These are phyloP conservation scores for Solanum ossicruentum DNA, from an alignment of 257 asterid species.

Conservation along the genomic window DNA sequence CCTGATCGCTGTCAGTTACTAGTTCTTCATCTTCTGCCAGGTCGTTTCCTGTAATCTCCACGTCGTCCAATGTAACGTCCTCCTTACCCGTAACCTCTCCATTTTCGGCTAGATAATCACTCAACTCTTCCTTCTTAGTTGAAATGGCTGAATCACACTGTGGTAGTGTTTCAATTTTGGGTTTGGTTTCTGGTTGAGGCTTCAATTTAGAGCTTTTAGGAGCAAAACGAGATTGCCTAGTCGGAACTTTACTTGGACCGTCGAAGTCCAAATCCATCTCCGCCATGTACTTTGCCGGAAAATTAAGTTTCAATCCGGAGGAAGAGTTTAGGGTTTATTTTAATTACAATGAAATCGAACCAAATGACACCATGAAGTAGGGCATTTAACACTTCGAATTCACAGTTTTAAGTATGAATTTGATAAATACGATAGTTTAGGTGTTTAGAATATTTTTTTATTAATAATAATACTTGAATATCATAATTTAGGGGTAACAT, in stretches of 20 bases:
- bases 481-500: neutral
- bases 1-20: slow-evolving; percentile 22
- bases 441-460: no score
- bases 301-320: neutral
- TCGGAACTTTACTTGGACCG: slow-evolving; percentile 15
- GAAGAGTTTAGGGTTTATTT: neutral
- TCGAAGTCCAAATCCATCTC: slow-evolving; percentile 48
- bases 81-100: neutral
- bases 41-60: neutral
- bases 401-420: no score
- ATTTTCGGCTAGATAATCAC: neutral
- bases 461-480: no score
- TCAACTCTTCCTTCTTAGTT: slow-evolving; percentile 28
- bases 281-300: slow-evolving; percentile 15
- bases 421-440: no score
- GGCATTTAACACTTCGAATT: no score
- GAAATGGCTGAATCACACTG: slow-evolving; percentile 3
- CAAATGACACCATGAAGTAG: neutral
- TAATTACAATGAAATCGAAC: neutral
- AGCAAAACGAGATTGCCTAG: slow-evolving; percentile 40
- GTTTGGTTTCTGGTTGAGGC: slow-evolving; percentile 24
- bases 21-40: slow-evolving; percentile 6
- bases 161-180: neutral
- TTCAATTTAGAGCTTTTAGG: slow-evolving; percentile 51
- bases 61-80: slow-evolving; percentile 27